Base-by-base conservation (phyloP, 768 basidiomycete genomes). In the Cystobasidium onofrii region DNA sequence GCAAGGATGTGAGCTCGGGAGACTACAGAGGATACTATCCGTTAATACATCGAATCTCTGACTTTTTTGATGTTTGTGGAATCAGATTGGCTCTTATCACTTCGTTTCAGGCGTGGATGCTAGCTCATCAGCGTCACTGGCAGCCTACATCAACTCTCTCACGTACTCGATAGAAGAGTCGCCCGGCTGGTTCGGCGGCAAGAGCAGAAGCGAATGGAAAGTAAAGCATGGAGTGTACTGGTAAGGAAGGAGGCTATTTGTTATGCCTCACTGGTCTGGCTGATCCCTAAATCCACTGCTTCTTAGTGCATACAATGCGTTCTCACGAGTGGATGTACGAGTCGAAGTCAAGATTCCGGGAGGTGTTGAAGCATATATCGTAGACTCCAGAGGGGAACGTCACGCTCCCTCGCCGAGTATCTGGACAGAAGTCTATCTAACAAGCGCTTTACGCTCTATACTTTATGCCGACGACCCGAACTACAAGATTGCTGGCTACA, bases 261-360 rank as follows among this genome's bases (percentile, higher is more conserved):
- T n/a, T n/a, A n/a, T n/a, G n/a, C n/a, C n/a, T n/a, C n/a, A n/a
- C n/a, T n/a, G n/a, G n/a, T n/a, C n/a, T n/a, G n/a, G n/a, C n/a
- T n/a, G n/a, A n/a, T n/a, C n/a, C n/a, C 25, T 34, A 29, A 34
- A 12, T 12, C 15, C 39, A 15, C 39, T 12, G 4, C 27, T 12
- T 27, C 57, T 15, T 18, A 64, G 63, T 23, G 33, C 76, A 82
- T 99, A 96, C 84, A 96, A 99, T 81, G 96, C 96, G 12, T 99
- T 99, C 80, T 94, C 94, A 44, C 84, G 96, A 33, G 91, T 98
- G 64, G 96, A 99, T 79, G 88, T 98, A 34, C 87, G 95, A 43
- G 93, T 99, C 7, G 96, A 99, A 76, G 96, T 97, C 74, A 96
- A 95, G 82, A 98, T 99, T 63, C 96, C 96, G 0, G 96, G 96